Conservation (phyloP, 805 yeast species). For the Lachancea fermentati region DNA sequence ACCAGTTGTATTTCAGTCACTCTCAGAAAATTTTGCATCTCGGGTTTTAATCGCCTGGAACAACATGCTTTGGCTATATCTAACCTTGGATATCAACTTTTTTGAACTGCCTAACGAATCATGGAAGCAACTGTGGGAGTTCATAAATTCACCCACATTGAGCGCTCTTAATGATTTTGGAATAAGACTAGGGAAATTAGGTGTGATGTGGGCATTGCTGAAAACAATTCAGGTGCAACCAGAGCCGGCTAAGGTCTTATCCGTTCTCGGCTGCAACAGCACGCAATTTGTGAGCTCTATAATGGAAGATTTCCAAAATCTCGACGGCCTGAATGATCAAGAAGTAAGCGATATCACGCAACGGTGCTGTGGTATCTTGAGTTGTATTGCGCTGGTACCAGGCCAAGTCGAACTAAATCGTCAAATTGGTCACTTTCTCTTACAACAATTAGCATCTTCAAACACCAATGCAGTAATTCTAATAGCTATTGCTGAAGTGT, state of each 20-base stretch:
- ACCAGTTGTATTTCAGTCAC: slow-evolving; percentile 37
- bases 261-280: slow-evolving; percentile 19
- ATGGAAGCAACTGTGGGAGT: slow-evolving; percentile 16
- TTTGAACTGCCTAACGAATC: slow-evolving; percentile 17
- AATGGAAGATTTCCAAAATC: slow-evolving; percentile 18
- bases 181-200: slow-evolving; percentile 34
- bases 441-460: slow-evolving; percentile 25
- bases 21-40: slow-evolving; percentile 44
- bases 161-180: slow-evolving; percentile 23
- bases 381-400: slow-evolving; percentile 43
- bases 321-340: slow-evolving; percentile 18
- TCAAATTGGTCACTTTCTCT: slow-evolving; percentile 41
- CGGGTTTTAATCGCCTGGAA: slow-evolving; percentile 63
- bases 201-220: slow-evolving; percentile 42
- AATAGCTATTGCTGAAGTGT: slow-evolving; percentile 55
- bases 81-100: slow-evolving; percentile 24
- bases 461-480: slow-evolving; percentile 37
- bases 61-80: slow-evolving; percentile 54
- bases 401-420: slow-evolving; percentile 41
- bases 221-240: slow-evolving; percentile 22
- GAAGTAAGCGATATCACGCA: slow-evolving; percentile 35
- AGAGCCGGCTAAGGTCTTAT: slow-evolving; percentile 10
- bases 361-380: slow-evolving; percentile 45
- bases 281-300: slow-evolving; percentile 24
- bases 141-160: slow-evolving; percentile 10